phyloP scores from a whole-genome alignment of 2,329 filamentous ascomycete species.

The Arthrobotrys sinensis region DNA sequence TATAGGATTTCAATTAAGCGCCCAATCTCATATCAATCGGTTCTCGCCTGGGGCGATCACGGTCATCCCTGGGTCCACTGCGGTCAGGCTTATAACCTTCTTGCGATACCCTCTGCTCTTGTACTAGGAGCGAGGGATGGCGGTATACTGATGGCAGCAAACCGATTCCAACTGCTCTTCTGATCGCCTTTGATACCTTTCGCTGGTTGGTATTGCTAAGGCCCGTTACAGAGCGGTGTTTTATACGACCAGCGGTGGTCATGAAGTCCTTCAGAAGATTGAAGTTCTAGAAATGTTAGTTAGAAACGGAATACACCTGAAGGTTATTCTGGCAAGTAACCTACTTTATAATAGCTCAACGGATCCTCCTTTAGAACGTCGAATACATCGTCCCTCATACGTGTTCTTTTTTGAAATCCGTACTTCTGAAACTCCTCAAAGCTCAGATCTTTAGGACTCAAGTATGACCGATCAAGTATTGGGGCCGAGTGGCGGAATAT shows the following conservation, averaged over 20 bases:
- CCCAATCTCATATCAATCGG: slow-evolving; percentile 1
- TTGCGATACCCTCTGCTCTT: slow-evolving; percentile 31
- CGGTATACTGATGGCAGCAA: slow-evolving; percentile 91
- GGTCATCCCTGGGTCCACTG: background rate
- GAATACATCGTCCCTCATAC: slow-evolving; percentile 38
- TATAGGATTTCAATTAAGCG: background rate
- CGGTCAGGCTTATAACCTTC: slow-evolving; percentile 37
- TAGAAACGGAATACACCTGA: background rate
- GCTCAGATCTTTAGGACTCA: slow-evolving; percentile 84
- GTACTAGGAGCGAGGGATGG: slow-evolving; percentile 82
- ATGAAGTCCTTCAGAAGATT: slow-evolving; percentile 91
- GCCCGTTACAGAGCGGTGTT: slow-evolving; percentile 80
- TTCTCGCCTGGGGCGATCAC: slow-evolving; percentile 10
- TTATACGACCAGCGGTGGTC: slow-evolving; percentile 87
- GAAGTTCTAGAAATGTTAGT: slow-evolving; percentile 79
- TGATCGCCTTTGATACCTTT: slow-evolving; percentile 91
- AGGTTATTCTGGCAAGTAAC: background rate
- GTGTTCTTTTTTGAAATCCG: slow-evolving; percentile 76
- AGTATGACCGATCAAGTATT: slow-evolving; percentile 8
- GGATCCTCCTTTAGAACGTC: slow-evolving; percentile 75
- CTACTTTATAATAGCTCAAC: slow-evolving; percentile 86
- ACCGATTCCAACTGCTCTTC: slow-evolving; percentile 88
- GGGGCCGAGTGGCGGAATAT: slow-evolving; percentile 38
- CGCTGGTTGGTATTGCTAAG: slow-evolving; percentile 91
- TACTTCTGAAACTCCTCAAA: slow-evolving; percentile 80